Conservation (phyloP, 768 basidiomycete species). For the Terana coerulea region DNA sequence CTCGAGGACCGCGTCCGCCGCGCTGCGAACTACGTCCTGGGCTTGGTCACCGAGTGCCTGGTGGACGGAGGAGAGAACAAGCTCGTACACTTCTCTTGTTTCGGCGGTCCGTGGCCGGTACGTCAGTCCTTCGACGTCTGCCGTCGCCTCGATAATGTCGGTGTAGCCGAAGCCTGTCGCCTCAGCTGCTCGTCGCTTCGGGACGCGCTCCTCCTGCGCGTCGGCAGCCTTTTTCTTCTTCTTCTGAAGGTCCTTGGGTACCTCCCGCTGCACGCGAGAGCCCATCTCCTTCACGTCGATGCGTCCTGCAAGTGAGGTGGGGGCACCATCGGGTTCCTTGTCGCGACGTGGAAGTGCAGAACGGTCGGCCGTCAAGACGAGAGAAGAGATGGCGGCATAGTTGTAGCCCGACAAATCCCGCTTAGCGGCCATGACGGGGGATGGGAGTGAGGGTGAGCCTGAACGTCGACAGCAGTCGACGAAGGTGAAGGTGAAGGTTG, state of each 20-base stretch:
- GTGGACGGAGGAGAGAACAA: conserved; percentile 83
- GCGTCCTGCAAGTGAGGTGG: conserved; percentile 86
- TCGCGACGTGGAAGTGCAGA: conserved; percentile 79
- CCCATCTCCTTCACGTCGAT: conserved; percentile 94
- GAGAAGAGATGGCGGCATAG: conserved; percentile 91
- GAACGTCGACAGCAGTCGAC: conserved; percentile 2
- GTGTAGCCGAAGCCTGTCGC: conserved; percentile 71
- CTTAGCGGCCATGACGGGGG: conserved; percentile 45
- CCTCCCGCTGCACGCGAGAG: conserved; percentile 77
- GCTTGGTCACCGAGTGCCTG: conserved; percentile 88
- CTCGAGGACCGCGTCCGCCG: conserved; percentile 90
- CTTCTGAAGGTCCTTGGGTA: conserved; percentile 87
- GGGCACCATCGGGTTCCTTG: conserved; percentile 96
- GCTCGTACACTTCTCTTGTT: conserved; percentile 91
- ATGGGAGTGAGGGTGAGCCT: conserved; percentile 7
- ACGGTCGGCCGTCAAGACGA: conserved; percentile 90
- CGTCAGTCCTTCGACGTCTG: conserved; percentile 87
- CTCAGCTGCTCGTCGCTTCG: conserved; percentile 57
- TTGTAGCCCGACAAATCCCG: conserved; percentile 90
- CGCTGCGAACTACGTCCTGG: conserved; percentile 92
- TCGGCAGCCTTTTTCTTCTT: conserved; percentile 85
- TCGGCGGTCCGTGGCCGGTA: conserved; percentile 94
- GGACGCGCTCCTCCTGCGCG: conserved; percentile 52
- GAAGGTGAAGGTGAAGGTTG: conserved; percentile 1
- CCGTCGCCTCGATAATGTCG: conserved; percentile 92